Evolutionary conservation across 1,284 basidiomycete genomes (phyloP).

Genomic region (Meira nashicola): DNA sequence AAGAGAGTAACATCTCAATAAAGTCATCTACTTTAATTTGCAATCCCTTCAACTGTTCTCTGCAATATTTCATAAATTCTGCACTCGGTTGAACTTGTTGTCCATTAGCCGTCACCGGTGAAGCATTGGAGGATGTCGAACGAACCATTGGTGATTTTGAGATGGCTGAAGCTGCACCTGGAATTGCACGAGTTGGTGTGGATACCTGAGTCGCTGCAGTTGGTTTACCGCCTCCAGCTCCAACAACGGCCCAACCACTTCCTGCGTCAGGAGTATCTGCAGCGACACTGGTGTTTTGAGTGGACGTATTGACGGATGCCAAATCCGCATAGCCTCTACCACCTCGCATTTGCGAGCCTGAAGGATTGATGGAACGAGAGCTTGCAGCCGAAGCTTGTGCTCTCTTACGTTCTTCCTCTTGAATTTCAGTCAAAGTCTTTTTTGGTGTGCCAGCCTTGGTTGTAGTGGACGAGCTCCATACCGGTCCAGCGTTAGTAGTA

Average conservation of each 20-base stretch:
- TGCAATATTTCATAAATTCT: conserved; percentile 89
- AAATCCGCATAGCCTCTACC: conserved; percentile 71
- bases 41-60: conserved; percentile 78
- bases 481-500: conserved; percentile 57
- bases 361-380: conserved; percentile 18
- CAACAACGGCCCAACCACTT: conserved; percentile 79
- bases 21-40: conserved; percentile 61
- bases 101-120: conserved; percentile 47
- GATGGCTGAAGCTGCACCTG: conserved; percentile 7
- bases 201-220: conserved; percentile 43
- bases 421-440: conserved; percentile 97
- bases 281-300: not conserved
- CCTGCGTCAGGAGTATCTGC: conserved; percentile 46
- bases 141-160: conserved; percentile 7
- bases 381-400: conserved; percentile 54
- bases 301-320: conserved; percentile 55
- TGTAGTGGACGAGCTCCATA: conserved; percentile 35
- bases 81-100: conserved; percentile 62
- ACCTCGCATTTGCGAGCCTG: no score
- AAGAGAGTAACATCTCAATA: conserved; percentile 54
- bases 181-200: conserved; percentile 40
- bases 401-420: conserved; percentile 79
- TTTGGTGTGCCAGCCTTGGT: conserved; percentile 57
- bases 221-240: conserved; percentile 66
- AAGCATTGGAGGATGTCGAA: not conserved